Evolutionary conservation across 495 filamentous ascomycete genomes (phyloP).

Genomic region (Tuber melanosporum): DNA sequence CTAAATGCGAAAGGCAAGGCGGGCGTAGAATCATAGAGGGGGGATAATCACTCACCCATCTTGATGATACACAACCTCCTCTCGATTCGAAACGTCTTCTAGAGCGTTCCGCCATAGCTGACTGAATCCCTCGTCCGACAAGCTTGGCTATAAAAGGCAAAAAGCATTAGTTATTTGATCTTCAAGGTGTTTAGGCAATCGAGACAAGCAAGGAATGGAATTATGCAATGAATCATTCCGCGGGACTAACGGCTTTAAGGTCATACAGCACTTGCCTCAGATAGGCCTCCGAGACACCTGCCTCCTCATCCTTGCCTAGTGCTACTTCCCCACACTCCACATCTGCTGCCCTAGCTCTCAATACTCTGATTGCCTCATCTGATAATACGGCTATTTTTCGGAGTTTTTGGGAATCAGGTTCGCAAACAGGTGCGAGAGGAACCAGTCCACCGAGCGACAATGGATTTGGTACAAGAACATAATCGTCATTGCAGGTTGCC

Average conservation of each 20-base stretch:
- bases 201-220: constrained; percentile 35
- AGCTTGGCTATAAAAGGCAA: constrained; percentile 27
- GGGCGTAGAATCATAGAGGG: background rate
- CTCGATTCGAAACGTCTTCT: constrained; percentile 71
- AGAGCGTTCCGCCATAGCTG: constrained; percentile 83
- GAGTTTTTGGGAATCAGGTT: constrained; percentile 87
- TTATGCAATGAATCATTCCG: constrained; percentile 35
- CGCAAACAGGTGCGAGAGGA: constrained; percentile 85
- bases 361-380: constrained; percentile 77
- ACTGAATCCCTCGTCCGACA: constrained; percentile 72
- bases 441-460: constrained; percentile 72
- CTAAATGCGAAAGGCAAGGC: background rate
- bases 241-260: constrained; percentile 43
- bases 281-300: constrained; percentile 41
- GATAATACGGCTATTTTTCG: constrained; percentile 79
- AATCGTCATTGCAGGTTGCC: constrained; percentile 77
- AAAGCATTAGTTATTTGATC: constrained; percentile 47
- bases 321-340: constrained; percentile 73
- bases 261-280: constrained; percentile 43
- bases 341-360: constrained; percentile 77
- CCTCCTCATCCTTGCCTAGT: constrained; percentile 34
- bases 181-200: constrained; percentile 20
- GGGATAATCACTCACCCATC: constrained; percentile 63
- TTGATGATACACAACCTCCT: constrained; percentile 66
- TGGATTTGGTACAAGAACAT: constrained; percentile 76